Evolutionary conservation across 768 basidiomycete genomes (phyloP).

Genomic region (Phlebiopsis gigantea): DNA sequence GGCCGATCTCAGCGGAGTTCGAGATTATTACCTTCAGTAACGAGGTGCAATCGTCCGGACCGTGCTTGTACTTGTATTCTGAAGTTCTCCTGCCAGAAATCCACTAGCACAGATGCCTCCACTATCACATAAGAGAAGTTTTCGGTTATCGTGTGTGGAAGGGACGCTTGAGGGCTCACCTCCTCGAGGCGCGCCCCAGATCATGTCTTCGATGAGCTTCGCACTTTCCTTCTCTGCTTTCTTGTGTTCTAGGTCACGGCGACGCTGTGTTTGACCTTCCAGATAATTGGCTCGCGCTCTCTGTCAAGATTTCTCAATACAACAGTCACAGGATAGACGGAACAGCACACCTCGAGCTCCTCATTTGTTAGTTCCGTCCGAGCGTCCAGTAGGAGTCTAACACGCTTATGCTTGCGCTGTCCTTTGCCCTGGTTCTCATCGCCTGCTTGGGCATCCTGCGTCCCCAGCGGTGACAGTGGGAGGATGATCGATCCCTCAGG

Average conservation of each 20-base stretch:
- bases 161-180: conserved; percentile 36
- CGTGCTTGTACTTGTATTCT: conserved; percentile 65
- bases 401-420: conserved; percentile 40
- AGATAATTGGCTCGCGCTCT: conserved; percentile 63
- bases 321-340: not conserved
- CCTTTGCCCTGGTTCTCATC: not conserved
- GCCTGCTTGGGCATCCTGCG: conserved; percentile 10
- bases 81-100: conserved; percentile 74
- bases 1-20: not conserved
- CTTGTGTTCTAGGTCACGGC: conserved; percentile 46
- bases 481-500: conserved; percentile 18
- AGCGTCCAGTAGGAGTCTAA: conserved; percentile 58
- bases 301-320: conserved; percentile 27
- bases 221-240: conserved; percentile 50
- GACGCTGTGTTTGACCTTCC: conserved; percentile 50
- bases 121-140: conserved; percentile 34
- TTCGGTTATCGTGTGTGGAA: not conserved
- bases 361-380: conserved; percentile 80
- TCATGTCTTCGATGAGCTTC: conserved; percentile 51
- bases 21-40: conserved; percentile 27
- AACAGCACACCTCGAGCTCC: conserved; percentile 61
- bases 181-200: conserved; percentile 62
- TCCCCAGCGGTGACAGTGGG: conserved; percentile 18
- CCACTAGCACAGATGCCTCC: conserved; percentile 55
- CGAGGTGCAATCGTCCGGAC: conserved; percentile 38